These are phyloP conservation scores for Coemansia sp. DNA, from an alignment of 192 early-diverging fungal species.

Conservation along the genomic window DNA sequence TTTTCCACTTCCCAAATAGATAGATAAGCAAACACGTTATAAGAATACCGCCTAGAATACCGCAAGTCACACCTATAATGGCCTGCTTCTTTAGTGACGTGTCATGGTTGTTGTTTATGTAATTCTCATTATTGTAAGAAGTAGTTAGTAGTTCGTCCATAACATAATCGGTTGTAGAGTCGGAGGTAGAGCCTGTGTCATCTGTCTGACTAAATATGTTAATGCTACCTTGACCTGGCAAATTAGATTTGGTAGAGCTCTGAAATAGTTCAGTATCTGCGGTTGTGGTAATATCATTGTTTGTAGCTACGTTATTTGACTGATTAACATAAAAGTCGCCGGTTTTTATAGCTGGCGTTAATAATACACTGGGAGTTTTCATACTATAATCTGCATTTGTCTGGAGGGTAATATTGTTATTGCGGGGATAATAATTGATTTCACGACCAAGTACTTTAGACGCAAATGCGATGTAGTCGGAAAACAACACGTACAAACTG, in stretches of 20 bases:
- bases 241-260: too few relatives aligned
- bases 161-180: neutral
- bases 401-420: neutral
- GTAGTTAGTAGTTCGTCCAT: neutral
- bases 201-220: neutral
- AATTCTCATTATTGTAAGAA: neutral
- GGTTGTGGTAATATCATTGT: neutral
- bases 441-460: conserved; percentile 2
- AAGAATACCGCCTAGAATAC: neutral
- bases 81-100: neutral
- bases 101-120: too few relatives aligned
- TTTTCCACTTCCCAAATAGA: neutral
- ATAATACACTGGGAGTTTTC: neutral
- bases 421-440: neutral
- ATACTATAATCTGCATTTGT: neutral
- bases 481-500: neutral
- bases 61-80: conserved; percentile 1
- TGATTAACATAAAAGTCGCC: conserved; percentile 7
- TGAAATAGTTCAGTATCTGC: too few relatives aligned
- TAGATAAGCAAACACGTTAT: neutral
- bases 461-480: conserved; percentile 9
- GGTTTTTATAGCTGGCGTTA: neutral
- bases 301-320: too few relatives aligned
- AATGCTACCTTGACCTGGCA: neutral
- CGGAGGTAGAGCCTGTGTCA: neutral